Evolutionary conservation across 2,329 filamentous ascomycete genomes (phyloP), one percentile per base, ranked within the genome.

Genomic region (Cladosporium colombiae): DNA sequence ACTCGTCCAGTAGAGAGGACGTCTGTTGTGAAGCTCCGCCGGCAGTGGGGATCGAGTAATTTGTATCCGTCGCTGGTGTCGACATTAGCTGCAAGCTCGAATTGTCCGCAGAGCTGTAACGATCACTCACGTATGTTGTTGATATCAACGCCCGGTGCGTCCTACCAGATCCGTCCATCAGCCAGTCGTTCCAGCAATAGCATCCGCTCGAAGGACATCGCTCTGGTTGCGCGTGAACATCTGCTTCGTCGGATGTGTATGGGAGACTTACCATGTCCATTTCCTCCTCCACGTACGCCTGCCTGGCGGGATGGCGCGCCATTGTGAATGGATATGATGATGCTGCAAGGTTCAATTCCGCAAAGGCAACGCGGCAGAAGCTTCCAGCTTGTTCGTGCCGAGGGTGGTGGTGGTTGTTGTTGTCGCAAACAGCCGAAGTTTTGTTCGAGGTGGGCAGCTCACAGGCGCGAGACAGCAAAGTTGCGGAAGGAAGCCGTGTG

Each of bases 241-340:
- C 56, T 40, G 23, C 23, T 63, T 63, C 50, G 35, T 23, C 25
- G 31, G 63, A 5, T 23, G 63, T 2, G 14, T 31, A 11, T n/a
- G 40, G 33, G 68, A 69, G 66, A 35, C 55, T 64, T 55, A 65
- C 63, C 63, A 65, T 65, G 55, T 65, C 63, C 63, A 65, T 79
- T 75, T 87, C 83, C 52, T 97, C 94, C 84, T 98, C 94, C 70
- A 98, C 93, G 79, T 96, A 97, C 50, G 94, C 94, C 80, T 94
- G 90, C 70, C 95, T 88, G 77, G 94, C 88, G 66, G 94, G 94
- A 82, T 97, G 94, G 82, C 96, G 85, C 77, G 81, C 85, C 76
- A 71, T 73, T 59, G 25, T 64, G 50, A 46, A 16, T 25, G 16
- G 14, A n/a, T 5, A 0, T 44, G 56, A 21, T 33, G 11, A 3